Conservation (phyloP, 2,329 filamentous ascomycete genomes). For the Lasiodiplodia theobromae region DNA sequence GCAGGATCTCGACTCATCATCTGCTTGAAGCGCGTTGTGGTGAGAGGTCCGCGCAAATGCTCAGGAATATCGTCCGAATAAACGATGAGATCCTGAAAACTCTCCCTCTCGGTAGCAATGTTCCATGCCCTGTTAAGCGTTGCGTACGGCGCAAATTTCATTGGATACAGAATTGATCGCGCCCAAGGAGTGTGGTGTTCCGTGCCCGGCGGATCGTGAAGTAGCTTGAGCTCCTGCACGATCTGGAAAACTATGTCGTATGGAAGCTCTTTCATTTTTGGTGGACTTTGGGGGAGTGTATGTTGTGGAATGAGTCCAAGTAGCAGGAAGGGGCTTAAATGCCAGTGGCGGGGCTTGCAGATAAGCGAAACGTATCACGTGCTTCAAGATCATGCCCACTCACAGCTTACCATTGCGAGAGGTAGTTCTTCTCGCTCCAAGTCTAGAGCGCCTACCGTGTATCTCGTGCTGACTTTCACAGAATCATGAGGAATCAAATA, state of each 20-base stretch:
- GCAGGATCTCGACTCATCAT: background rate
- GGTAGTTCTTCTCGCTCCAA: no score
- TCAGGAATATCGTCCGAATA: background rate
- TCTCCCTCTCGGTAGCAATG: background rate
- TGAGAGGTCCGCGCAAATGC: background rate
- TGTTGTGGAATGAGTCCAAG: background rate
- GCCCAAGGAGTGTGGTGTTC: background rate
- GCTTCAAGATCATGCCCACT: background rate
- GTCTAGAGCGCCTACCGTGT: no score
- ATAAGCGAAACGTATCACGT: background rate
- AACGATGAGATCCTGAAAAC: background rate
- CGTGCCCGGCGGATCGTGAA: background rate
- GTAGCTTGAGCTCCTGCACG: background rate
- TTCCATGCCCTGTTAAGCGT: background rate
- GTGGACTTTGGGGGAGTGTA: background rate
- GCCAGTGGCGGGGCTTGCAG: background rate
- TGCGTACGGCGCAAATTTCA: background rate
- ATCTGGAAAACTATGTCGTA: background rate
- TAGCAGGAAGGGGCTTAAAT: background rate
- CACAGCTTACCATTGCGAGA: no score
- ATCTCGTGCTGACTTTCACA: no score
- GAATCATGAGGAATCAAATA: no score
- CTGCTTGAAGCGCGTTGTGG: background rate
- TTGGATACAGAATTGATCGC: background rate
- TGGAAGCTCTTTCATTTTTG: background rate